Evolutionary conservation across 306 rosid species (phyloP).

Genomic region (Medicago truncatula): MtrunA17r5.0-ANR NC_053042.1:45105501-45106000

Average conservation of each 20-base stretch:
- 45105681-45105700: constrained; percentile 45
- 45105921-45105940: no score
- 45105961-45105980: no score
- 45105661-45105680: constrained; percentile 52
- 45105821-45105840: background rate
- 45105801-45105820: background rate
- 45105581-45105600: constrained; percentile 52
- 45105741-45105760: constrained; percentile 32
- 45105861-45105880: no score
- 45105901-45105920: no score
- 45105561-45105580: constrained; percentile 54
- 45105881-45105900: no score
- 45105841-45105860: background rate
- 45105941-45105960: no score
- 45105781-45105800: background rate
- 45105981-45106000: no score
- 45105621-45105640: constrained; percentile 19
- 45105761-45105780: constrained; percentile 19
- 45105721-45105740: constrained; percentile 40
- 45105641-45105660: constrained; percentile 36
- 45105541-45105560: constrained; percentile 44
- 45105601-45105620: constrained; percentile 51
- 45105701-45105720: constrained; percentile 34
- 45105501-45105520: constrained; percentile 38
- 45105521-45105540: constrained; percentile 43